These are phyloP conservation scores for Crassisporium funariophilum DNA, from an alignment of 768 basidiomycete genomes.

Conservation along the genomic window DNA sequence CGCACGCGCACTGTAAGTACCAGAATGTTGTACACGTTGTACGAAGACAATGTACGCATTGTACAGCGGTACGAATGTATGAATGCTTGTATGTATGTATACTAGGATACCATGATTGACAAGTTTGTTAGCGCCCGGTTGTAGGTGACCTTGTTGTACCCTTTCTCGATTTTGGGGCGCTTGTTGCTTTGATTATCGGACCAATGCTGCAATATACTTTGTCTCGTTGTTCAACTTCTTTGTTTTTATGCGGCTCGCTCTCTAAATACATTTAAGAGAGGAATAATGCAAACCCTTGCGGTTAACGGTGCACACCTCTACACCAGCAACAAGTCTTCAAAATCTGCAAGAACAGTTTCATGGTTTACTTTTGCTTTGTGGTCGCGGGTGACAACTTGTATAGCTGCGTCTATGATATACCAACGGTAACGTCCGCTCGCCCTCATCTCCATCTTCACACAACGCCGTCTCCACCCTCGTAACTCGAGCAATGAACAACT, in stretches of 20 bases:
- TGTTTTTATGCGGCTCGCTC: too few relatives aligned
- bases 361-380: not conserved
- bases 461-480: constrained; percentile 50
- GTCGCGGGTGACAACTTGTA: constrained; percentile 46
- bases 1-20: too few relatives aligned
- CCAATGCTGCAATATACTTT: constrained; percentile 18
- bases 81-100: too few relatives aligned
- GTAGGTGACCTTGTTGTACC: not conserved
- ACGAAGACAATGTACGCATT: not conserved
- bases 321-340: too few relatives aligned
- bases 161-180: constrained; percentile 9
- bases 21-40: too few relatives aligned
- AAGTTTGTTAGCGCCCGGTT: not conserved
- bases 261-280: too few relatives aligned
- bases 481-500: constrained; percentile 85
- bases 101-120: too few relatives aligned
- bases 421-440: constrained; percentile 50
- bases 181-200: constrained; percentile 12
- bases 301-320: too few relatives aligned
- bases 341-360: not conserved
- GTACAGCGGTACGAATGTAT: constrained; percentile 5
- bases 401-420: constrained; percentile 66
- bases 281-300: too few relatives aligned
- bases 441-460: constrained; percentile 8
- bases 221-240: not conserved